A percentile compares a stretch with the other conserved stretches of the same genome.
Conservation (phyloP, 352 stramenopile genomes). For the Pythium aphanidermatum region DNA sequence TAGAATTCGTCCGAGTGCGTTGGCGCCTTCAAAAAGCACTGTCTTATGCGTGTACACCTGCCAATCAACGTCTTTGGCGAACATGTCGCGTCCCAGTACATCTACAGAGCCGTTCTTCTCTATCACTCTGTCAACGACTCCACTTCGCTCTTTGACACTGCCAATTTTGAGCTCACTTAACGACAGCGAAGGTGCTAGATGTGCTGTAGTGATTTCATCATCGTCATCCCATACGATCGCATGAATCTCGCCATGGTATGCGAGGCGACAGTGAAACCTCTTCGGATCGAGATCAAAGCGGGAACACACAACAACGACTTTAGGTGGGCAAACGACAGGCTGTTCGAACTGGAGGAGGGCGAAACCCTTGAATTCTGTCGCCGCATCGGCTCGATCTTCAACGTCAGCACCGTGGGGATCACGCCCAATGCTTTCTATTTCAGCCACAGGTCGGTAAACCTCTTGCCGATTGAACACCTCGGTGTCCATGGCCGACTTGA, state of each 20-base stretch:
- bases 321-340: slow-evolving; percentile 44
- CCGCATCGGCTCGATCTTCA: neutral
- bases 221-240: slow-evolving; percentile 26
- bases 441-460: slow-evolving; percentile 42
- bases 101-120: slow-evolving; percentile 6
- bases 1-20: slow-evolving; percentile 40
- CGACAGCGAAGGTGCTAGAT: slow-evolving; percentile 3
- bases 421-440: slow-evolving; percentile 19
- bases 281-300: slow-evolving; percentile 68
- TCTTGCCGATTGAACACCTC: slow-evolving; percentile 26
- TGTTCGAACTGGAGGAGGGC: slow-evolving; percentile 69
- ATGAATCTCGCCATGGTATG: slow-evolving; percentile 57
- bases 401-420: no score
- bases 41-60: slow-evolving; percentile 40
- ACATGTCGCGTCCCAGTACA: slow-evolving; percentile 70
- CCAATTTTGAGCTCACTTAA: slow-evolving; percentile 43
- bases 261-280: slow-evolving; percentile 53
- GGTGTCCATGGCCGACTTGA: slow-evolving; percentile 18
- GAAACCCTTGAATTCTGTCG: slow-evolving; percentile 20
- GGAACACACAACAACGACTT: slow-evolving; percentile 59
- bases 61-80: slow-evolving; percentile 70
- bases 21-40: slow-evolving; percentile 41
- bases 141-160: slow-evolving; percentile 51
- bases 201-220: neutral
- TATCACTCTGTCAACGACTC: slow-evolving; percentile 53